phyloP scores from a whole-genome alignment of 164 flowering plant species.

The Echeveria elegans region DNA sequence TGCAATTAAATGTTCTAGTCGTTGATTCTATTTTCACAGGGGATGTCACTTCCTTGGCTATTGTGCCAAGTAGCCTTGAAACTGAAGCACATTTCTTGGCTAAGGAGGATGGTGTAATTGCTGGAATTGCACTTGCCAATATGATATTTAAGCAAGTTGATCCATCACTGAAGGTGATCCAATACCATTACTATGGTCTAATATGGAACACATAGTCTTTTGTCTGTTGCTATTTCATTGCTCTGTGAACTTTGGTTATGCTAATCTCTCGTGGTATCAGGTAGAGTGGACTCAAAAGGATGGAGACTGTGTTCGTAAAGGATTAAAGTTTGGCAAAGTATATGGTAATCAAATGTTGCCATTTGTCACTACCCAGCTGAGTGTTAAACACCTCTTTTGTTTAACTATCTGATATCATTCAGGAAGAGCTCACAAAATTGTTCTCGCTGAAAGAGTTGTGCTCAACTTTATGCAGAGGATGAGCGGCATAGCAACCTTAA shows the following conservation, averaged over 20 bases:
- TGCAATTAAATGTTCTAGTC: background rate
- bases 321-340: constrained; percentile 82
- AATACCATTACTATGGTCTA: constrained; percentile 7
- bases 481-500: constrained; percentile 92
- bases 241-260: background rate
- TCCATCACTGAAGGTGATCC: constrained; percentile 86
- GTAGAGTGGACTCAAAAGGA: constrained; percentile 82
- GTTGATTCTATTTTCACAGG: constrained; percentile 32
- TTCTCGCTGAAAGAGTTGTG: constrained; percentile 86
- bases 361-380: background rate
- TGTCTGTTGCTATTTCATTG: background rate
- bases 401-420: constrained; percentile 14
- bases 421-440: constrained; percentile 82
- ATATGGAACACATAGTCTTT: background rate
- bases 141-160: constrained; percentile 86
- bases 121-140: constrained; percentile 86
- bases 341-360: constrained; percentile 38
- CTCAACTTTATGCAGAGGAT: constrained; percentile 97
- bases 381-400: background rate
- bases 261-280: constrained; percentile 26
- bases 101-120: constrained; percentile 86
- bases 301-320: constrained; percentile 66
- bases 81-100: constrained; percentile 88
- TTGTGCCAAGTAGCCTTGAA: constrained; percentile 69
- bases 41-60: constrained; percentile 91